Percentiles rank a stretch among this genome's conserved stretches.
Conservation (phyloP, 75 land plant genomes). For the Cupressus sempervirens region DNA sequence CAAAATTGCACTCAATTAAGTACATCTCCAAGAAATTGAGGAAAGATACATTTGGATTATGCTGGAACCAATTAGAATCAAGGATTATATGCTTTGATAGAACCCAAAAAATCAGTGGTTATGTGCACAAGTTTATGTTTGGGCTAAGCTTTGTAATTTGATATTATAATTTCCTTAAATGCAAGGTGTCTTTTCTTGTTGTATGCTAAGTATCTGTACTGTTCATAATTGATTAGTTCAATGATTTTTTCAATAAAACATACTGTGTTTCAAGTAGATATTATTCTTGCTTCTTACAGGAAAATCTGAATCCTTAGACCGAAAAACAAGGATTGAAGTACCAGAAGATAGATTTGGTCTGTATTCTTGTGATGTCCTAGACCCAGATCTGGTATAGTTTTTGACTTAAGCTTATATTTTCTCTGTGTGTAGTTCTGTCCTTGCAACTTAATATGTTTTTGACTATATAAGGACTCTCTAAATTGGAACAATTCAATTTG, state of each 20-base stretch:
- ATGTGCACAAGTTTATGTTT: neutral
- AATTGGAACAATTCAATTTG: neutral
- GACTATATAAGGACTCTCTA: conserved; percentile 2
- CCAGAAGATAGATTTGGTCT: conserved; percentile 94
- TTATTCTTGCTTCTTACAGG: conserved; percentile 36
- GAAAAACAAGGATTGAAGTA: conserved; percentile 63
- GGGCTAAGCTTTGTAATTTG: neutral
- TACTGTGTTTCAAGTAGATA: neutral
- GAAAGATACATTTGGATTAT: neutral
- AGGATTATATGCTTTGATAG: neutral
- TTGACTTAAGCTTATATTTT: neutral
- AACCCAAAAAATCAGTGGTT: neutral
- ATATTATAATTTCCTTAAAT: neutral
- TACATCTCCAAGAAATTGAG: neutral
- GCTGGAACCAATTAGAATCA: neutral
- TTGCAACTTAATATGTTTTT: neutral
- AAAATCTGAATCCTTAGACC: conserved; percentile 67
- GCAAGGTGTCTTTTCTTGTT: neutral
- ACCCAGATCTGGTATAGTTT: conserved; percentile 81
- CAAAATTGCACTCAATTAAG: neutral
- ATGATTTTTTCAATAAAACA: neutral
- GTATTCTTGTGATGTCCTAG: conserved; percentile 87
- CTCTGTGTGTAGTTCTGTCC: neutral
- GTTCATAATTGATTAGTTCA: neutral
- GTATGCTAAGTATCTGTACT: neutral